Evolutionary conservation across 352 stramenopile genomes (phyloP).

Genomic region (Phytophthora cactorum): DNA sequence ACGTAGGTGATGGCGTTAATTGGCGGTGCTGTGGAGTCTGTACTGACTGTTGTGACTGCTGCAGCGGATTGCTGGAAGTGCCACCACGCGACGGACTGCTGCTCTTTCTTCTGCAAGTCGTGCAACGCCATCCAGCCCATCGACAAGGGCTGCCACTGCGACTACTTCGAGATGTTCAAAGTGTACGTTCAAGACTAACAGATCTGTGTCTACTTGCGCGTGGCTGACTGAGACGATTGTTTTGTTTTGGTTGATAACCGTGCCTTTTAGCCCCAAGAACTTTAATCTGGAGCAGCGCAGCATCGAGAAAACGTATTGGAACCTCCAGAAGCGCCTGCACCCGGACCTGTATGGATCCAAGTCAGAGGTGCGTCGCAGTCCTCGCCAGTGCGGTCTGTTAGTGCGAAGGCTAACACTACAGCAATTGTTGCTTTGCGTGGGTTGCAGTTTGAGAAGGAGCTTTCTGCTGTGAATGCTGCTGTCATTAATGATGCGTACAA

Average conservation of each 20-base stretch:
- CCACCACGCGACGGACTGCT: slow-evolving; percentile 81
- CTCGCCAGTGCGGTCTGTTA: neutral
- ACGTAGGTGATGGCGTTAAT: slow-evolving; percentile 31
- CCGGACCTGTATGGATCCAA: slow-evolving; percentile 88
- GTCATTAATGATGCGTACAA: slow-evolving; percentile 90
- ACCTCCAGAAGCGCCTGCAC: slow-evolving; percentile 86
- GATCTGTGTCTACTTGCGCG: slow-evolving; percentile 1
- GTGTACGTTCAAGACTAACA: slow-evolving; percentile 47
- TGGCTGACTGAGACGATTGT: slow-evolving; percentile 10
- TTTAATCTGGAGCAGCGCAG: slow-evolving; percentile 82
- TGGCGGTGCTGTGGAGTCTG: neutral
- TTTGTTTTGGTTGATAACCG: neutral
- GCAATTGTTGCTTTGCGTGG: neutral
- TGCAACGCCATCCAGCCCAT: slow-evolving; percentile 86
- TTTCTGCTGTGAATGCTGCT: slow-evolving; percentile 79
- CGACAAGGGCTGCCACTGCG: slow-evolving; percentile 67
- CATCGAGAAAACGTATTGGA: slow-evolving; percentile 90
- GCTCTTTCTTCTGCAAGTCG: slow-evolving; percentile 81
- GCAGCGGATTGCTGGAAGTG: slow-evolving; percentile 82
- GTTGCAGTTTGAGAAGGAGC: slow-evolving; percentile 77
- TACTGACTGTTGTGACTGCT: slow-evolving; percentile 10
- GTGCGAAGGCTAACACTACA: slow-evolving; percentile 1
- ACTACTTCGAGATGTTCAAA: slow-evolving; percentile 90
- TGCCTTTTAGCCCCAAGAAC: slow-evolving; percentile 62
- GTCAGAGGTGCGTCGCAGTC: slow-evolving; percentile 57